Evolutionary conservation across 2,329 filamentous ascomycete genomes (phyloP), one percentile per base, ranked within the genome.

Genomic region (Corinectria fuckeliana): DNA sequence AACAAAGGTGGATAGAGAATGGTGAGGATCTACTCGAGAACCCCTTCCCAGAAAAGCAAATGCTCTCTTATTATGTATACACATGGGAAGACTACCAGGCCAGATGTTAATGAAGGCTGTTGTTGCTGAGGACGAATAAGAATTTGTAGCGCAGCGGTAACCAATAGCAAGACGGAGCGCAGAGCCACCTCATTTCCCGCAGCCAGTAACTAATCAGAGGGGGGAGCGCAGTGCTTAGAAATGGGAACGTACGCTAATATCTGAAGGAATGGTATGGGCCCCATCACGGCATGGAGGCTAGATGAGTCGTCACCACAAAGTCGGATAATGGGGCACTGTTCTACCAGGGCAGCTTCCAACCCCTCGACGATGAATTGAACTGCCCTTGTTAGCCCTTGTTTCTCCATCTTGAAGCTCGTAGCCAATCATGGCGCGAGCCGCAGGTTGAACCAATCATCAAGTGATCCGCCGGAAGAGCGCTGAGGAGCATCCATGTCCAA

Each of bases 151-250:
- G 47, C 47, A 34, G 28, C 18, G 4, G 47, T 25, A 36, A 9
- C 47, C 47, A 50, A 50, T 50, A 8, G 36, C 26, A 50, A 13
- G 30, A 25, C 28, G 47, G 18, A 50, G 28, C 47, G 47, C 47
- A 50, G 47, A 36, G 16, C 39, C 39, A 42, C 20, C 2, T 42
- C 39, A 21, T 4, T 3, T 14, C 39, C 20, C 39, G 18, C 18
- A 13, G 28, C 20, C 21, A 42, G 39, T 18, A 42, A 42, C 20
- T 42, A 11, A 20, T 10, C 16, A 11, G 28, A 9, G 28, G 14
- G 28, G 28, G 6, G 10, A n/a, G n/a, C n/a, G 28, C 28, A 30
- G 11, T 30, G 28, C 28, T 30, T 30, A 30, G 28, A 30, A 30
- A 30, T 30, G 9, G 28, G 10, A 2, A 9, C 28, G 5, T 30